Evolutionary conservation across 129 eudicot species (phyloP).

Genomic region (Flaveria bidentis): DNA sequence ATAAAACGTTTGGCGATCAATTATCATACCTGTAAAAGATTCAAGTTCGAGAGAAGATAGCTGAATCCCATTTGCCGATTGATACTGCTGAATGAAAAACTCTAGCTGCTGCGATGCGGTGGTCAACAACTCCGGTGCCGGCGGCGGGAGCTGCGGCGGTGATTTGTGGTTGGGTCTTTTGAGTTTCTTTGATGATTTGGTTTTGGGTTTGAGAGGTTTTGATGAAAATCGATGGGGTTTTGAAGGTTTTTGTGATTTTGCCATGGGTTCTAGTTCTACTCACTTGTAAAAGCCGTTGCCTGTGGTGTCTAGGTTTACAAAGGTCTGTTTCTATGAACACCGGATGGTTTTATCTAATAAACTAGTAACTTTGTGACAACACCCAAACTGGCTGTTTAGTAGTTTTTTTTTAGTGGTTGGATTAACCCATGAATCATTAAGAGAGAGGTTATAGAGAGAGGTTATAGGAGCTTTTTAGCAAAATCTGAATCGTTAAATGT

Average conservation of each 20-base stretch:
- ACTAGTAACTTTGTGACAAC: too few species aligned
- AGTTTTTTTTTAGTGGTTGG: too few species aligned
- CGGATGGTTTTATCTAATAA: too few species aligned
- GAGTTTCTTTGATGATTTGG: slow-evolving; percentile 34
- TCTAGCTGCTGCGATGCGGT: slow-evolving; percentile 57
- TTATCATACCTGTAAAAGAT: slow-evolving; percentile 44
- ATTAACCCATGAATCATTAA: too few species aligned
- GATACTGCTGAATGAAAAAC: slow-evolving; percentile 55
- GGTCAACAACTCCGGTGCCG: slow-evolving; percentile 23
- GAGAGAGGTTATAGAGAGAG: too few species aligned
- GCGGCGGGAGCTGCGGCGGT: slow-evolving; percentile 17
- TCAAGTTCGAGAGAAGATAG: slow-evolving; percentile 73
- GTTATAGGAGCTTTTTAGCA: too few species aligned
- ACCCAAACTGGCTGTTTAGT: too few species aligned
- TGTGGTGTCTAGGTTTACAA: slow-evolving; percentile 35
- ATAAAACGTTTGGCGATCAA: neutral
- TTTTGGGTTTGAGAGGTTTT: slow-evolving; percentile 30
- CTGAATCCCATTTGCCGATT: slow-evolving; percentile 50
- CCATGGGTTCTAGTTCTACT: slow-evolving; percentile 19
- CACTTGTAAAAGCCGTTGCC: slow-evolving; percentile 8
- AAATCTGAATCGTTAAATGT: too few species aligned
- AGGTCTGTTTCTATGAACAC: neutral
- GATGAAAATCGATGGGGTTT: slow-evolving; percentile 22
- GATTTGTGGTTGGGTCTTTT: slow-evolving; percentile 24
- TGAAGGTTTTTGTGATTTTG: slow-evolving; percentile 30